Evolutionary conservation across 495 filamentous ascomycete species (phyloP), one percentile per base, ranked within the genome.

Genomic region (Penicillium dipodomyicola): DNA sequence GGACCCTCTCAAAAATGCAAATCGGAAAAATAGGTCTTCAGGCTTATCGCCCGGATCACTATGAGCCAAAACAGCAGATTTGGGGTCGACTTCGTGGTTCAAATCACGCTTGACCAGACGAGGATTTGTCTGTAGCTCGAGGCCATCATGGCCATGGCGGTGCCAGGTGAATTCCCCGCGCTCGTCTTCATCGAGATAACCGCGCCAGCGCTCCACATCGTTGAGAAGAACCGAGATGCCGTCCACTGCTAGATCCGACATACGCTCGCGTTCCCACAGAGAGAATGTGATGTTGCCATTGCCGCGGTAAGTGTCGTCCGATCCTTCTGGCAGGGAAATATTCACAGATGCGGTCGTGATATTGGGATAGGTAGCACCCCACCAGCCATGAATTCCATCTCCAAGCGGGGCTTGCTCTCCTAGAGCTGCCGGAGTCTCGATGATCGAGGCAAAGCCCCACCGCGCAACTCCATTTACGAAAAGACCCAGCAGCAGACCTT

Each of bases 381-480:
- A 78, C 72, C 84, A 85, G 0, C 84, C 73, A 42, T 69, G 55
- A 11, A 60, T 57, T 33, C 70, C 74, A 44, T 64, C 69, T 0
- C 71, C 65, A 7, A 66, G 65, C 0, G 70, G 67, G 4, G 67
- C 65, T 49, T 68, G 58, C 58, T 79, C 77, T 33, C 77, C 77
- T 39, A 97, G 70, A 19, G 83, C 83, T 2, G 72, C 82, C 1
- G 87, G 81, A 0, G 94, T 97, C 72, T 97, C 89, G n/a, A 97
- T 79, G 54, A 97, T 83, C 3, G 87, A 82, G 47, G 92, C 92
- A 62, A 96, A 97, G 12, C 91, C 93, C 93, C 93, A 97, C 15
- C 93, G 80, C 12, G 92, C 92, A 57, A 91, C 83, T 17, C 93
- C 93, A 65, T 97, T 96, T 72, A 95, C 83, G 71, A 96, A 96